Evolutionary conservation across 306 rosid genomes (phyloP), one percentile per base, ranked within the genome.

Genomic region (Arachis hypogaea): DNA sequence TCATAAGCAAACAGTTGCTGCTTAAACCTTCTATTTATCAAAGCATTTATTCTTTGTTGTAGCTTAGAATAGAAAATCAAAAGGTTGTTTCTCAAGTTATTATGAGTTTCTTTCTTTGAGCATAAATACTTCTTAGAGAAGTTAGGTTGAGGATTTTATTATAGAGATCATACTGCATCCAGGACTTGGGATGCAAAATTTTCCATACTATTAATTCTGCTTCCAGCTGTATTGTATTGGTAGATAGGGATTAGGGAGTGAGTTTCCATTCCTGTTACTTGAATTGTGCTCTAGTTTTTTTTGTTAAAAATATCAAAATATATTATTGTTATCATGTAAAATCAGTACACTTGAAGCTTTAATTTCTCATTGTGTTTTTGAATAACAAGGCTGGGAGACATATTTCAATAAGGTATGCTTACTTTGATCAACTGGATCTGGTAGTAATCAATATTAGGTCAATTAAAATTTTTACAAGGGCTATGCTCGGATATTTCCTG

Each of bases 1-100:
- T 72, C 86, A 83, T 70, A 91, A 88, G 83, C 94, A 89, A 83
- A 5, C 86, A 18, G 89, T 84, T 66, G 46, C 87, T 29, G 90
- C 91, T 33, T 91, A 86, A 72, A 22, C 28, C 46, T 42, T 41
- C 38, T 56, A 57, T 64, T 61, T 55, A 66, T 66, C 60, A 57
- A 73, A 75, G 40, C 73, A 62, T 71, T 46, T 73, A 67, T 41
- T 79, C 56, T 71, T 77, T 47, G 18, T 14, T 22, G 40, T 80
- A 71, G 51, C 28, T 68, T 72, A 52, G 30, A 76, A 75, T 78
- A 81, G 63, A 73, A 63, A 11, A 16, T 74, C 77, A 49, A 33
- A 40, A 6, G 74, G 59, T 60, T 50, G 22, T 54, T 61, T 55
- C 49, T 55, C 62, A 44, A 67, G 73, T 56, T 77, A 45, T 49